A percentile compares a stretch with the other conserved stretches of the same genome.
phyloP scores from a whole-genome alignment of 345 rosid genomes.

The Trapa incisa region DNA sequence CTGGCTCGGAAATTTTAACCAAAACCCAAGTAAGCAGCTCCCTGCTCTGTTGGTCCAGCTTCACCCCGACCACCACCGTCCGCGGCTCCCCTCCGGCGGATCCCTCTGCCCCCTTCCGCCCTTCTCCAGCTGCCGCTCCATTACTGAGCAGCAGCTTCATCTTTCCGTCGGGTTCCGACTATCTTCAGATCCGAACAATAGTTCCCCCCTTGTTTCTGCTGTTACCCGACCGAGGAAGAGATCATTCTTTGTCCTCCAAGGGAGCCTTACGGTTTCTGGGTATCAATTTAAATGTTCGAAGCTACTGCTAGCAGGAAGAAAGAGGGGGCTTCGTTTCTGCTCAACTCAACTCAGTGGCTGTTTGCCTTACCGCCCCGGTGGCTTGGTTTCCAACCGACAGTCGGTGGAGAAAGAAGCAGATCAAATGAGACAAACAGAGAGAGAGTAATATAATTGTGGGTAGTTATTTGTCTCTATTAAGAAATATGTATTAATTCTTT shows the following conservation, averaged over 20 bases:
- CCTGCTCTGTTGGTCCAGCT: conserved; percentile 57
- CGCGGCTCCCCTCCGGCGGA: conserved; percentile 18
- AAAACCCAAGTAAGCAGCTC: conserved; percentile 88
- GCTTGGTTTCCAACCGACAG: conserved; percentile 9
- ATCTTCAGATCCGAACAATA: not conserved
- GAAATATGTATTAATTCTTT: too few relatives aligned
- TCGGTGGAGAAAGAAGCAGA: not conserved
- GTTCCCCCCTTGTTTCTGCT: not conserved
- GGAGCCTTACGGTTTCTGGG: conserved; percentile 4
- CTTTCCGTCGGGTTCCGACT: not conserved
- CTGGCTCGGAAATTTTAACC: conserved; percentile 76
- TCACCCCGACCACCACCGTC: conserved; percentile 77
- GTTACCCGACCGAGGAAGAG: not conserved
- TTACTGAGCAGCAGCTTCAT: conserved; percentile 28
- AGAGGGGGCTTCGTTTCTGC: not conserved
- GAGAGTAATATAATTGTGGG: too few relatives aligned
- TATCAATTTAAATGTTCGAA: not conserved
- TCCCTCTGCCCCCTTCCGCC: conserved; percentile 13
- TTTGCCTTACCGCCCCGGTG: too few relatives aligned
- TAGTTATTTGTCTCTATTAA: too few relatives aligned
- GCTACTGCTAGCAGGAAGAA: not conserved
- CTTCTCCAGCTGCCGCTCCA: conserved; percentile 11
- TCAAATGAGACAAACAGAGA: too few relatives aligned
- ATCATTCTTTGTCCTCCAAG: not conserved
- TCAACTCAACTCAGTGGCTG: not conserved